A percentile compares a stretch with the other conserved stretches of the same genome.
Conservation (phyloP, 1,139 yeast species). For the Suhomyces wounanorum region DNA sequence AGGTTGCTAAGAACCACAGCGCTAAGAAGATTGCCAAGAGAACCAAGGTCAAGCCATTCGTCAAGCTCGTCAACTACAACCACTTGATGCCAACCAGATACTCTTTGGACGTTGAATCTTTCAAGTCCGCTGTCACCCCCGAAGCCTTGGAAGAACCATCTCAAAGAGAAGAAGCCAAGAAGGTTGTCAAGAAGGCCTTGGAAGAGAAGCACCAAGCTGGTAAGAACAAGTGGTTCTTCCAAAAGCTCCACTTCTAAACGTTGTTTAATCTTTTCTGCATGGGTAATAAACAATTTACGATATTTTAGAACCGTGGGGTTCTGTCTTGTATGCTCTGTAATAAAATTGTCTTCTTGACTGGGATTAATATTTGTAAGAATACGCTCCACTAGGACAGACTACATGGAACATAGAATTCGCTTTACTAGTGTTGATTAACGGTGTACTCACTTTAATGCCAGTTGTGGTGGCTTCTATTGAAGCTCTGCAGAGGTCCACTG, state of each 20-base stretch:
- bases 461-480: too few relatives aligned
- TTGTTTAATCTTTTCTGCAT: conserved; percentile 33
- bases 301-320: conserved; percentile 10
- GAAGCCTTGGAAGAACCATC: conserved; percentile 98
- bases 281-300: conserved; percentile 36
- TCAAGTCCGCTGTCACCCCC: conserved; percentile 88
- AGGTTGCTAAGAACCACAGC: conserved; percentile 94
- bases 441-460: too few relatives aligned
- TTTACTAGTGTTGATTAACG: too few relatives aligned
- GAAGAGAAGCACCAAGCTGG: conserved; percentile 99
- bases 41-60: conserved; percentile 98
- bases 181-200: conserved; percentile 97
- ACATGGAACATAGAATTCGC: too few relatives aligned
- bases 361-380: not conserved
- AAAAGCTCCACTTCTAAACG: conserved; percentile 92
- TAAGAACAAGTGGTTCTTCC: conserved; percentile 99
- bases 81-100: conserved; percentile 99
- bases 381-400: too few relatives aligned
- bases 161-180: conserved; percentile 99
- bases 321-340: conserved; percentile 13
- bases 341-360: conserved; percentile 9
- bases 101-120: conserved; percentile 94
- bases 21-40: conserved; percentile 97
- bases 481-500: too few relatives aligned
- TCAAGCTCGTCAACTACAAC: conserved; percentile 99